Evolutionary conservation across 2,329 filamentous ascomycete species (phyloP), one percentile per base, ranked within the genome.

Genomic region (Cadophora gregata): DNA sequence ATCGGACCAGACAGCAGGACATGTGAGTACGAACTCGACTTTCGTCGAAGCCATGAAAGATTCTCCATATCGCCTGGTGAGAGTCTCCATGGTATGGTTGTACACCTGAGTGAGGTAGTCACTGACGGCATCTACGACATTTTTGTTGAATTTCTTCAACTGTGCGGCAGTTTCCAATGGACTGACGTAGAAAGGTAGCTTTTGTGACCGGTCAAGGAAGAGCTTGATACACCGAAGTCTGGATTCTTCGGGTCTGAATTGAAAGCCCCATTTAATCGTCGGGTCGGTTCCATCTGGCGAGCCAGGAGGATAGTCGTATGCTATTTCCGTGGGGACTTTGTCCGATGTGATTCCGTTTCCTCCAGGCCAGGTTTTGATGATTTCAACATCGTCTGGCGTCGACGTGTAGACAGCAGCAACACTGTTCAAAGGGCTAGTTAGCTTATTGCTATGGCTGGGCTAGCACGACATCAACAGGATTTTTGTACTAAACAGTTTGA

Each of bases 261-360:
- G 90, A 77, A 93, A 94, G 0, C 92, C 92, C 92, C 92, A 95
- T 86, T 90, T 90, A 58, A 87, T 75, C 0, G 75, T 84, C 7
- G 86, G 83, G 8, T 80, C 77, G 1, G 81, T 76, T n/a, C 77
- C 81, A 1, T 76, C 70, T 3, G 78, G 69, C 4, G 80, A 74
- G 24, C 77, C 71, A 61, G 79, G 75, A 62, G 81, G 78, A 36
- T 80, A 78, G 66, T 85, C 83, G 70, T 90, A 89, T 63, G 81
- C 79, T 65, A 94, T 90, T 77, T 94, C 91, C 16, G 91, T 93
- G 1, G 92, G 91, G 1, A 94, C 91, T 81, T 95, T 95, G 81
- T 95, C 91, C 42, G 90, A 93, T n/a, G 92, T 93, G 79, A 94
- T 93, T 73, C 91, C 91, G 75, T 94, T 93, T 31, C 90, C 90